Base-by-base conservation (phyloP, 345 rosid genomes). In the Limnanthes douglasii region DNA sequence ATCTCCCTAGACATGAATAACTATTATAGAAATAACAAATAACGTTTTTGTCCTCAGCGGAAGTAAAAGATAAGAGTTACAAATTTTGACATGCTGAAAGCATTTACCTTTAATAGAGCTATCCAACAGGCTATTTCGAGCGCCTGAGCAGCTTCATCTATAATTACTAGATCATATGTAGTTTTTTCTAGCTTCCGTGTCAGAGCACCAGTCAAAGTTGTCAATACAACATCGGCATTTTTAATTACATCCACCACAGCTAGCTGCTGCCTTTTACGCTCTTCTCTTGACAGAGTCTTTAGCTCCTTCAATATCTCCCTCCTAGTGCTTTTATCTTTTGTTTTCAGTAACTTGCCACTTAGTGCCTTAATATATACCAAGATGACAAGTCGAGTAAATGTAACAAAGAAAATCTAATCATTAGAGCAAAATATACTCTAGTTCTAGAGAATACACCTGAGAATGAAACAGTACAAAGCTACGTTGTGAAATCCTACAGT, bases 121-220 rank as follows among this genome's bases (percentile, higher is more conserved):
- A 84, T 72, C 95, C 96, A 90, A 59, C 96, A 84, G 21, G 96
- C 84, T 50, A 90, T 73, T 66, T 90, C 98, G 59, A 90, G 96
- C 1, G 94, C 96, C 65, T 77, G 98, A 21, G 98, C 95, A 58
- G 95, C 95, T 75, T 90, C 98, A 51, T 90, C 98, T 5, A 84
- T 90, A 24, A 90, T 75, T 31, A 90, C 94, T 75, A 90, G 67
- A 54, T 90, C 95, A 57, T 79, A 84, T 40, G 82, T 66, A 33
- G 61, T 62, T 18, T 48, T 62, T 25, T 80, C 81, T 22, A 90
- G 70, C 61, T 90, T 80, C 36, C 42, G 68, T 51, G 98, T 44
- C 37, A 58, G 41, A 28, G 98, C 86, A 62, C 96, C 95, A 51
- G 94, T 84, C 66, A 90, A 62, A 44, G 95, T 84, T 29, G 94